These are phyloP conservation scores for Chrysochromulina tobinii DNA, from an alignment of 78 protist genomes.

Conservation along the genomic window DNA sequence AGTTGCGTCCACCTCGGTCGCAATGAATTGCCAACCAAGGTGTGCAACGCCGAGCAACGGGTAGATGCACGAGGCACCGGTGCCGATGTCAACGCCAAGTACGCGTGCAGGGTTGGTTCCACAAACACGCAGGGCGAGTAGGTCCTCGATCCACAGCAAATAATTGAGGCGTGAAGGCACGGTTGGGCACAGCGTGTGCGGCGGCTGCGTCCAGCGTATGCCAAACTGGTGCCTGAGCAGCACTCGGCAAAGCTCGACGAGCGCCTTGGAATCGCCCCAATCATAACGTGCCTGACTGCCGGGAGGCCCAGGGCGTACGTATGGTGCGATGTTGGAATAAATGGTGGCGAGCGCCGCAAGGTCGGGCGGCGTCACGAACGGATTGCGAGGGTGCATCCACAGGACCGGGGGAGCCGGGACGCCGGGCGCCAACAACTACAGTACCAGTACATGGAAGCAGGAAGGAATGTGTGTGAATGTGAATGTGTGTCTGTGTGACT, in stretches of 20 bases:
- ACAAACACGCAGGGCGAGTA: not conserved
- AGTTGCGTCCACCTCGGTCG: not conserved
- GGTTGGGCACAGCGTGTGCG: not conserved
- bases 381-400: conserved; percentile 23
- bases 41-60: not conserved
- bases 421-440: no score
- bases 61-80: conserved; percentile 4
- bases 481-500: no score
- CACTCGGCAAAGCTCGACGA: not conserved
- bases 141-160: conserved; percentile 9
- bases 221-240: not conserved
- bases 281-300: not conserved
- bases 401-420: no score
- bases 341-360: not conserved
- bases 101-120: not conserved
- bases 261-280: not conserved
- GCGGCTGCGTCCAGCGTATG: not conserved
- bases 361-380: not conserved
- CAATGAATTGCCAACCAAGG: not conserved
- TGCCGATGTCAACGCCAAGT: not conserved
- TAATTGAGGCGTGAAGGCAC: not conserved
- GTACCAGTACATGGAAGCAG: no score
- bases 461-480: no score
- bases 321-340: not conserved
- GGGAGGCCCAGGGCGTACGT: not conserved